phyloP scores from a whole-genome alignment of 129 eudicot genomes.

The Artemisia annua region DNA sequence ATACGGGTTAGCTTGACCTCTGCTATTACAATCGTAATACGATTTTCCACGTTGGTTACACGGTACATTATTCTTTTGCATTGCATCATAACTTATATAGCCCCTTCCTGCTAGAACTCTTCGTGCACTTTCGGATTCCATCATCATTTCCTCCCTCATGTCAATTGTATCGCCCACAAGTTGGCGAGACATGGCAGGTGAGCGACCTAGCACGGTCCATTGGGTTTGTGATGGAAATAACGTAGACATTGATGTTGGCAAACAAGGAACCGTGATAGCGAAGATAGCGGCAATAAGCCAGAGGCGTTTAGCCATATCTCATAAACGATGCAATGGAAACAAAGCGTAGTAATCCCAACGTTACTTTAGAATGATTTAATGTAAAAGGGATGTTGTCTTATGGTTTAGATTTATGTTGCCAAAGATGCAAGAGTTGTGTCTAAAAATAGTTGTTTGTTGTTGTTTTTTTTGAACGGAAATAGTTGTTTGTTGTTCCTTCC shows the following conservation, averaged over 20 bases:
- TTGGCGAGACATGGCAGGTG: neutral
- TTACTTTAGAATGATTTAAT: neutral
- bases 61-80: slow-evolving; percentile 36
- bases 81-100: slow-evolving; percentile 46
- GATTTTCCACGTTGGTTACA: slow-evolving; percentile 44
- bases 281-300: neutral
- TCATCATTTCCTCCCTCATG: slow-evolving; percentile 27
- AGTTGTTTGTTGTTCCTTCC: neutral
- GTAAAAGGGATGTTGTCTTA: neutral
- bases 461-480: too few species aligned
- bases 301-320: neutral
- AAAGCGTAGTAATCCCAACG: neutral
- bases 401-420: neutral
- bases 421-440: neutral
- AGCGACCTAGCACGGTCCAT: neutral
- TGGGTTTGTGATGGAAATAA: neutral
- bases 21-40: slow-evolving; percentile 42
- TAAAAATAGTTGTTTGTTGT: neutral
- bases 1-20: slow-evolving; percentile 42
- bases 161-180: neutral
- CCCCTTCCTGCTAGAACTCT: slow-evolving; percentile 22
- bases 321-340: neutral
- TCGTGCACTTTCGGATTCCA: slow-evolving; percentile 29
- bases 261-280: neutral
- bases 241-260: neutral